Percentiles rank a stretch among this genome's conserved stretches.
These are phyloP conservation scores for Apocynum venetum DNA, from an alignment of 257 asterid species.

Conservation along the genomic window DNA sequence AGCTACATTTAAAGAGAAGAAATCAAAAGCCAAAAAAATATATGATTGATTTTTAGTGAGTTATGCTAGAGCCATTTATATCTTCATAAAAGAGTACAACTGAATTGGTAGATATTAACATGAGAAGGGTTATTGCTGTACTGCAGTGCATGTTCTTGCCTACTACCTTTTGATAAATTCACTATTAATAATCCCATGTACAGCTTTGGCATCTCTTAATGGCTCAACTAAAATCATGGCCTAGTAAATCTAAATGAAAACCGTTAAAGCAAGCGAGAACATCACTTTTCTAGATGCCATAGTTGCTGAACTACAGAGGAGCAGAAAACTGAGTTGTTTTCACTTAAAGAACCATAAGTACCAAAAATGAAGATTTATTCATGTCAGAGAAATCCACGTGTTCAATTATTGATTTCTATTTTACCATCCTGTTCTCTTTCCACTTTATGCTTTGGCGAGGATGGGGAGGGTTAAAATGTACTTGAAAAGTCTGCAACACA, in stretches of 20 bases:
- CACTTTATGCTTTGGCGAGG: background rate
- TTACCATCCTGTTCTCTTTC: background rate
- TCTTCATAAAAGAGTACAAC: constrained; percentile 1
- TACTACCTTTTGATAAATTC: background rate
- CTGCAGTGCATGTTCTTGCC: constrained; percentile 1
- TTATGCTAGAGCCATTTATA: background rate
- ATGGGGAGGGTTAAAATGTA: background rate
- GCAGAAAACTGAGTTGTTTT: background rate
- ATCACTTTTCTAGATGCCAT: background rate
- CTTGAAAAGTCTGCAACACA: background rate
- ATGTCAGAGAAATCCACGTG: background rate
- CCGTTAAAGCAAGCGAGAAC: background rate
- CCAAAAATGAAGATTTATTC: background rate
- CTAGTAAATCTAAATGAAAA: constrained; percentile 3
- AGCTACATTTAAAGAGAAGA: background rate
- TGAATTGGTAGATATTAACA: background rate
- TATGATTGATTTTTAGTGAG: background rate
- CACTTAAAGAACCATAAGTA: background rate
- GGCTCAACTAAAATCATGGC: constrained; percentile 13
- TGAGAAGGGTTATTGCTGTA: no score
- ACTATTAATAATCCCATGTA: background rate
- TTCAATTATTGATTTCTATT: background rate
- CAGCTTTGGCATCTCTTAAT: background rate
- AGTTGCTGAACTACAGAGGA: background rate
- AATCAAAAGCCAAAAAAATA: background rate